Percentiles rank a stretch among this genome's conserved stretches.
Conservation (phyloP, 78 protist genomes). For the Speleostelium caveatum region DNA sequence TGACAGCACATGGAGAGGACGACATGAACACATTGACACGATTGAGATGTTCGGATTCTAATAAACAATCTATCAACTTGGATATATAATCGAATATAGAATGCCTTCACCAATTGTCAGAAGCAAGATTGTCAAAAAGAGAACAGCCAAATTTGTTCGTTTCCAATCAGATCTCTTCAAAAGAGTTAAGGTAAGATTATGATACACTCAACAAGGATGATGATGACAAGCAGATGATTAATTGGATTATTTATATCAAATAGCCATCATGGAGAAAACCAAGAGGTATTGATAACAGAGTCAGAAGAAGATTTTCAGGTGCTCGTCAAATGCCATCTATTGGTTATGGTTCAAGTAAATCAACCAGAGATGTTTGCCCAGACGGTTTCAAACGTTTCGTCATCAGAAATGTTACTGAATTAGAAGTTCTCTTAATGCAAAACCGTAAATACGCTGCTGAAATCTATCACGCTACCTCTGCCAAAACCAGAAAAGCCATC, state of each 20-base stretch:
- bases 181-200: constrained; percentile 47
- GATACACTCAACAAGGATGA: background rate
- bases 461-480: constrained; percentile 94
- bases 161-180: constrained; percentile 94
- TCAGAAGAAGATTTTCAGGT: constrained; percentile 97
- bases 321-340: constrained; percentile 85
- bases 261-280: constrained; percentile 39
- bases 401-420: constrained; percentile 95
- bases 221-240: background rate
- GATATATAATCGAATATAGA: too few relatives aligned
- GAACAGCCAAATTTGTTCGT: constrained; percentile 93
- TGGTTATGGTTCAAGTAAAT: constrained; percentile 97
- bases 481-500: constrained; percentile 93
- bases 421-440: constrained; percentile 98
- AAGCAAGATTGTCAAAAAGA: constrained; percentile 94
- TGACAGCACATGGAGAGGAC: too few relatives aligned
- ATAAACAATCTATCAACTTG: background rate
- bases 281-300: constrained; percentile 98
- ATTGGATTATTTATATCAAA: background rate
- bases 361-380: constrained; percentile 86
- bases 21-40: too few relatives aligned
- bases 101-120: constrained; percentile 81
- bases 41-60: background rate
- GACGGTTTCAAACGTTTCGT: constrained; percentile 95
- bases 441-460: constrained; percentile 98